phyloP scores from a whole-genome alignment of 78 protist genomes.

The Dictyostelium brefeldianum region DNA sequence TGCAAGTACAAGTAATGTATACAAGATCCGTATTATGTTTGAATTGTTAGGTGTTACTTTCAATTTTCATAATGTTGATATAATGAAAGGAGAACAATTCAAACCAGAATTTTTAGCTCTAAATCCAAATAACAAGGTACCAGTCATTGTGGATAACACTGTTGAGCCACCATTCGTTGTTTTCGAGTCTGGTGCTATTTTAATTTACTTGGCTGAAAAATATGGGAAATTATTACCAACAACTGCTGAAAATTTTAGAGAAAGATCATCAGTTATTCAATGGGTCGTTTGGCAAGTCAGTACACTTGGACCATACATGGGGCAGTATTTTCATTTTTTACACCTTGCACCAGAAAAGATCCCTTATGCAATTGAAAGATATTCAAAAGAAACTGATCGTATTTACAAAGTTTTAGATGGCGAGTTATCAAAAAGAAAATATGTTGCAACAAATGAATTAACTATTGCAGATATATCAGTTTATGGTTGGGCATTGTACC shows the following conservation, averaged over 20 bases:
- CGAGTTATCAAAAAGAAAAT: neutral
- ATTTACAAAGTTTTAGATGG: conserved; percentile 25
- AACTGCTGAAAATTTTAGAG: neutral
- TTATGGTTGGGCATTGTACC: conserved; percentile 9
- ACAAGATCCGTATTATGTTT: neutral
- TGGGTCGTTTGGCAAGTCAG: conserved; percentile 38
- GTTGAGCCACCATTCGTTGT: conserved; percentile 50
- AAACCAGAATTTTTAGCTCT: conserved; percentile 64
- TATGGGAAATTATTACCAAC: conserved; percentile 52
- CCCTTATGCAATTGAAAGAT: conserved; percentile 18
- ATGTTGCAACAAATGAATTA: conserved; percentile 17
- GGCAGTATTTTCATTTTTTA: neutral
- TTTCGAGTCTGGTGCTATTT: conserved; percentile 90
- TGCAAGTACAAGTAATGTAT: neutral
- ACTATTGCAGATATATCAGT: conserved; percentile 44
- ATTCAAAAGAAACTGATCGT: neutral
- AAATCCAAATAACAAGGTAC: conserved; percentile 90
- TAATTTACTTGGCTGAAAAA: conserved; percentile 89
- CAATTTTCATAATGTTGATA: conserved; percentile 28
- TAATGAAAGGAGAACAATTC: conserved; percentile 82
- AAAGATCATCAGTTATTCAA: conserved; percentile 3
- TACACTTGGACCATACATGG: neutral
- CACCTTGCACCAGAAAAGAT: neutral
- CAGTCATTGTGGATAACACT: conserved; percentile 79
- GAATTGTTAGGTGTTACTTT: neutral